Evolutionary conservation across 2,329 filamentous ascomycete species (phyloP).

Genomic region (Fusarium fujikuroi): DNA sequence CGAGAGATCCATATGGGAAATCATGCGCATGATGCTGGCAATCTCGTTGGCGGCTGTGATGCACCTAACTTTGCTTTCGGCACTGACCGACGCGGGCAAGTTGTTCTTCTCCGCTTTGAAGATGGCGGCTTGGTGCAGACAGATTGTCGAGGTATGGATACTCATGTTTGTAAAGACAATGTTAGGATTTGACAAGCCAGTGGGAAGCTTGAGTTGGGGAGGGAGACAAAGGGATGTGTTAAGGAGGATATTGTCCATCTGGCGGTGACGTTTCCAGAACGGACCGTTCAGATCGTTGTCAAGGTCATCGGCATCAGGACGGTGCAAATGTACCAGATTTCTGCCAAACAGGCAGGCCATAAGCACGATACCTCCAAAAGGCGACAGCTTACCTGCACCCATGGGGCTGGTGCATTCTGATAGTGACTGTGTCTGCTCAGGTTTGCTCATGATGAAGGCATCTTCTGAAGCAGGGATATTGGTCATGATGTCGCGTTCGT

Average conservation of each 20-base stretch:
- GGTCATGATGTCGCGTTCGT: conserved; percentile 90
- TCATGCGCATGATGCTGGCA: conserved; percentile 93
- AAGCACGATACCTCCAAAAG: conserved; percentile 82
- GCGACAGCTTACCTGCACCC: conserved; percentile 78
- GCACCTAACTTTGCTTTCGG: conserved; percentile 92
- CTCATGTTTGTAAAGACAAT: conserved; percentile 96
- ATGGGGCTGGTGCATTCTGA: conserved; percentile 75
- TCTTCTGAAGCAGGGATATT: conserved; percentile 87
- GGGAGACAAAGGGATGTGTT: conserved; percentile 90
- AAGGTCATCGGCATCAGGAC: conserved; percentile 81
- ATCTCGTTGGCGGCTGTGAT: conserved; percentile 95
- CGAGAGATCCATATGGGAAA: conserved; percentile 88
- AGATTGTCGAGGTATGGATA: conserved; percentile 95
- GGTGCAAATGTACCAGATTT: conserved; percentile 90
- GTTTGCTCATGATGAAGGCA: conserved; percentile 82
- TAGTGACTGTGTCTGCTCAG: conserved; percentile 77
- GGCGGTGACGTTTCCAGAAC: conserved; percentile 94
- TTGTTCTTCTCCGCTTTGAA: conserved; percentile 95
- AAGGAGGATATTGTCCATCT: conserved; percentile 88
- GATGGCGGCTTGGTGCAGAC: conserved; percentile 97
- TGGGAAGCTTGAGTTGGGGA: conserved; percentile 79
- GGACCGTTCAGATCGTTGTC: conserved; percentile 90
- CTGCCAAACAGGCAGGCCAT: conserved; percentile 92
- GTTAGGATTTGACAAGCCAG: conserved; percentile 80
- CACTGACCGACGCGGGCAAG: conserved; percentile 78